Percentiles rank a stretch among this genome's conserved stretches.
Conservation (phyloP, 2,329 filamentous ascomycete genomes). For the Sporothrix globosa region DNA sequence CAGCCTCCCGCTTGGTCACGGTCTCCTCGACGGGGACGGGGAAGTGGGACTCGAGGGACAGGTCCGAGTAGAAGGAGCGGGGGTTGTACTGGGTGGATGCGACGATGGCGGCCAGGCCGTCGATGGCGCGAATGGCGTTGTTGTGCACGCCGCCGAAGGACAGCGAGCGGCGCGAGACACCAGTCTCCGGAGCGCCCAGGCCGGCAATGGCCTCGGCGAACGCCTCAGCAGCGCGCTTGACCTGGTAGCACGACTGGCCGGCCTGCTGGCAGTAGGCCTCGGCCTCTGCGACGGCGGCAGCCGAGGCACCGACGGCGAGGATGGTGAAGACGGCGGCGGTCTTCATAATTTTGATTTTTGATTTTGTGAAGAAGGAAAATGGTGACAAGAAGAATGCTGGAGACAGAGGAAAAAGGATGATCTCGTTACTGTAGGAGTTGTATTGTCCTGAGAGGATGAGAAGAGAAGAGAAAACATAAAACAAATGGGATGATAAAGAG, state of each 20-base stretch:
- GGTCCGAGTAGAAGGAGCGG: constrained; percentile 35
- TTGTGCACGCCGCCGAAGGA: constrained; percentile 33
- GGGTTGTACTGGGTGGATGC: constrained; percentile 37
- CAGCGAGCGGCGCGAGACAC: constrained; percentile 34
- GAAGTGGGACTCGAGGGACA: constrained; percentile 36
- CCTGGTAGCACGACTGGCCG: constrained; percentile 48
- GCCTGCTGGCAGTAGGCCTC: constrained; percentile 42
- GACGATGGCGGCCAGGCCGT: constrained; percentile 36
- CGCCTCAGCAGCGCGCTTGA: constrained; percentile 46
- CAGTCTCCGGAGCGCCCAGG: not conserved
- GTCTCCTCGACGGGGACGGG: constrained; percentile 20
- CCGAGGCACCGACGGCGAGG: constrained; percentile 34
- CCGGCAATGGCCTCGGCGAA: constrained; percentile 26
- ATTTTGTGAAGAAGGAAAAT: constrained; percentile 1
- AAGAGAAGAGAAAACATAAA: not conserved
- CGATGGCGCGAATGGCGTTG: constrained; percentile 36
- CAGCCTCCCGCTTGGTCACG: constrained; percentile 29
- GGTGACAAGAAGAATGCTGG: not conserved
- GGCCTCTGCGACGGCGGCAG: constrained; percentile 34
- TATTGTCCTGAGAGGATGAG: constrained; percentile 6
- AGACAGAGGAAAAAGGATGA: constrained; percentile 5
- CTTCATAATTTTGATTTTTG: constrained; percentile 34
- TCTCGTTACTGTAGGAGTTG: constrained; percentile 6
- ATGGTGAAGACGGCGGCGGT: constrained; percentile 34
- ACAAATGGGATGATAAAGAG: not conserved